Conservation (phyloP, 768 basidiomycete genomes). For the Amanita polypyramis region DNA sequence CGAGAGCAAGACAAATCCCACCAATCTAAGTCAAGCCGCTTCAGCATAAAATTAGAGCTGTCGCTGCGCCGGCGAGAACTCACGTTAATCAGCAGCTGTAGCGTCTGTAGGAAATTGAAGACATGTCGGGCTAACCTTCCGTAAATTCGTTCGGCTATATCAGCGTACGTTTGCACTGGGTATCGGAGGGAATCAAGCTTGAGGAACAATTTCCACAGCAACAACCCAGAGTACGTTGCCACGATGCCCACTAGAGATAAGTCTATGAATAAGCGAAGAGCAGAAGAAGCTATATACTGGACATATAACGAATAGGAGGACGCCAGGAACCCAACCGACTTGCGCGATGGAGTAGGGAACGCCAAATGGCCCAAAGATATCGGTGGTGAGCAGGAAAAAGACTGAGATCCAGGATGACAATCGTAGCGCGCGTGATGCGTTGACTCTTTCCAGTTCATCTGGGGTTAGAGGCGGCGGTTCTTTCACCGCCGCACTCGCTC, state of each 20-base stretch:
- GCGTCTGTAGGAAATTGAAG: slow-evolving; percentile 37
- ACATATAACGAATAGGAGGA: slow-evolving; percentile 35
- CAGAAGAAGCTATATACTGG: background rate
- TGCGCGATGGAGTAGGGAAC: slow-evolving; percentile 35
- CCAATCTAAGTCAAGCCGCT: slow-evolving; percentile 21
- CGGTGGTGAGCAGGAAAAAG: slow-evolving; percentile 50
- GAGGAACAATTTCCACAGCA: slow-evolving; percentile 46
- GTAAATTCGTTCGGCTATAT: slow-evolving; percentile 45
- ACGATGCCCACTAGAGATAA: slow-evolving; percentile 29
- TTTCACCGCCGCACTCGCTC: background rate
- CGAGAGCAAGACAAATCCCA: slow-evolving; percentile 32
- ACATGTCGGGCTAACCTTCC: slow-evolving; percentile 36
- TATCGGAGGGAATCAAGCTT: slow-evolving; percentile 46
- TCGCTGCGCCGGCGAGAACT: slow-evolving; percentile 10
- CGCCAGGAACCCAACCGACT: slow-evolving; percentile 45
- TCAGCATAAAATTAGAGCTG: no score
- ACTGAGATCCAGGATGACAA: slow-evolving; percentile 39
- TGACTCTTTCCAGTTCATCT: slow-evolving; percentile 16
- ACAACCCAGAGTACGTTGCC: slow-evolving; percentile 44
- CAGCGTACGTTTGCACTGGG: slow-evolving; percentile 44
- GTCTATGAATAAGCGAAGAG: background rate
- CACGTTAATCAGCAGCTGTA: slow-evolving; percentile 50
- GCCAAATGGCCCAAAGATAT: slow-evolving; percentile 53
- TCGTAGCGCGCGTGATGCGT: slow-evolving; percentile 35
- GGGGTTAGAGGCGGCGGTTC: slow-evolving; percentile 6